Evolutionary conservation across 768 basidiomycete genomes (phyloP).

Genomic region (Chlorophyllum brunneum): DNA sequence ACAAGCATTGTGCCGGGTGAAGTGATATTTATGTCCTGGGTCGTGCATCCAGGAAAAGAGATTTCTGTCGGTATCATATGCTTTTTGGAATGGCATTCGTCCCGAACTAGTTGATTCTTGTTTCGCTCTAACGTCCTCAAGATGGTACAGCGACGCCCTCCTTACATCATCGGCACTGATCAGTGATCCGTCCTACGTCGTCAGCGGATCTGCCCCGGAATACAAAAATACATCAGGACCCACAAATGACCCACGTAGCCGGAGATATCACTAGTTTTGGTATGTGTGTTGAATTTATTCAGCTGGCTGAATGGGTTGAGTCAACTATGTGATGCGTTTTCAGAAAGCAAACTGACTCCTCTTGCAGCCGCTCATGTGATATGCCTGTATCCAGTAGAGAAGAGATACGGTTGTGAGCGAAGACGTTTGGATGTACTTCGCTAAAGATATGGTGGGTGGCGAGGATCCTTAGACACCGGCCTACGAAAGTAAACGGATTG

Average conservation of each 20-base stretch:
- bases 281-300: neutral
- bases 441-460: constrained; percentile 22
- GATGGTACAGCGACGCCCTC: constrained; percentile 7
- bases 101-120: neutral
- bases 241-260: constrained; percentile 10
- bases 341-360: neutral
- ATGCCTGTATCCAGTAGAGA: constrained; percentile 13
- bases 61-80: neutral
- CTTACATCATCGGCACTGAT: constrained; percentile 3
- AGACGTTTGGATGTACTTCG: constrained; percentile 23
- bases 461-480: constrained; percentile 21
- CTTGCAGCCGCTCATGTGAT: constrained; percentile 1
- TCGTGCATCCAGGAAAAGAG: constrained; percentile 10
- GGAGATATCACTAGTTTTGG: constrained; percentile 2
- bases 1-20: constrained; percentile 7
- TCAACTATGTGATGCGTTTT: neutral
- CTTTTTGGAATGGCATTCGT: constrained; percentile 9
- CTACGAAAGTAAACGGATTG: constrained; percentile 7
- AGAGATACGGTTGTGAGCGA: constrained; percentile 23
- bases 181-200: too few species aligned
- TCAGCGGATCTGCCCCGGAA: neutral
- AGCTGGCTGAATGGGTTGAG: neutral
- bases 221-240: neutral
- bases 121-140: constrained; percentile 2
- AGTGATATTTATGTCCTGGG: constrained; percentile 5